Evolutionary conservation across 805 yeast species (phyloP), one percentile per base, ranked within the genome.

Genomic region (Saccharomycopsis capsularis): DNA sequence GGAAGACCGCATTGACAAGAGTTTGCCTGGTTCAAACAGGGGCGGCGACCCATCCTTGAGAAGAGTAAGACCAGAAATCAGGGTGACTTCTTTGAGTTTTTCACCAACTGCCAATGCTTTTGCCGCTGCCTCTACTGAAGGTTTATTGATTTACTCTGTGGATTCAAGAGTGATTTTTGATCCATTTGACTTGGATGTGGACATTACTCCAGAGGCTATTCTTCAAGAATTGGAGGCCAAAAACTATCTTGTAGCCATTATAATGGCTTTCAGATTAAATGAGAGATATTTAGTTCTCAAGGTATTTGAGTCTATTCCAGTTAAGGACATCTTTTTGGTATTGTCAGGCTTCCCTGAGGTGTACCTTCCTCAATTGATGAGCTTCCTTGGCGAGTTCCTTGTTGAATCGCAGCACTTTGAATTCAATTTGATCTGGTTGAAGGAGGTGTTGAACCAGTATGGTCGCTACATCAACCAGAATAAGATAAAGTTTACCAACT

Each of bases 111-210:
- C 95, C 1, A 73, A 83, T 19, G 80, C 95, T 30, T 93, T 93
- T 71, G 93, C 95, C 1, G 95, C 95, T 38, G 93, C 96, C 0
- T 82, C 96, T 0, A 93, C 99, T 0, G 98, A 91, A 63, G 99
- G 99, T 6, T 68, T 93, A 41, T 69, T 89, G 49, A 70, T 93
- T 1, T 93, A 77, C 63, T 82, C 95, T 1, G 76, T 89, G 36
- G 95, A 91, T 63, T 81, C 81, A 44, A 68, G 77, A 9, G 66
- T 82, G 44, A 68, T 81, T 25, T 93, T 93, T 62, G 99, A 93
- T 69, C 99, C 99, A 30, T 87, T 87, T 62, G 98, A 93, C 63
- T 73, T 93, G 61, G 98, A 91, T 62, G 71, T 89, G 42, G 98
- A 93, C 58, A 79, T 91, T 25, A 93, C 99, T 0, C 95, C 96